phyloP scores from a whole-genome alignment of 768 basidiomycete genomes.

The Podaxis carcinomalis region DNA sequence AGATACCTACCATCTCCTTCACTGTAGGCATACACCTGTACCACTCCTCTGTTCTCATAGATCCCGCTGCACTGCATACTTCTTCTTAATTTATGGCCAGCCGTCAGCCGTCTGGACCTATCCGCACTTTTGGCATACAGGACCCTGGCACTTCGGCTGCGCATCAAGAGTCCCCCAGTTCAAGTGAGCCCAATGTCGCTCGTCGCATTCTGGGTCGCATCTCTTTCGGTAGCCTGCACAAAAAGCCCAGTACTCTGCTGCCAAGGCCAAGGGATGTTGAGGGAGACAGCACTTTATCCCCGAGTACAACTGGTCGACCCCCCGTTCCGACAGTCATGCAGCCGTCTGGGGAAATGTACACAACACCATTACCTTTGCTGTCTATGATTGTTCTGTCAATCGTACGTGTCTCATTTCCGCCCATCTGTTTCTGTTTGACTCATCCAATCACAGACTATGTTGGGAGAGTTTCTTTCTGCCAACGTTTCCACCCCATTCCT shows the following conservation, averaged over 20 bases:
- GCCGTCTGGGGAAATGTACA: slow-evolving; percentile 53
- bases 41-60: neutral
- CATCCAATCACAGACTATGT: slow-evolving; percentile 62
- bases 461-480: slow-evolving; percentile 92
- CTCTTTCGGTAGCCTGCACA: slow-evolving; percentile 14
- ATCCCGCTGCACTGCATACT: neutral
- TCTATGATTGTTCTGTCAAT: slow-evolving; percentile 94
- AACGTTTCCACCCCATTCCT: slow-evolving; percentile 91
- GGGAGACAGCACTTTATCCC: slow-evolving; percentile 15
- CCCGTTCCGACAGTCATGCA: slow-evolving; percentile 77
- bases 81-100: slow-evolving; percentile 11
- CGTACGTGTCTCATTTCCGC: slow-evolving; percentile 33
- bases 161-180: slow-evolving; percentile 1
- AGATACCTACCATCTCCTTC: slow-evolving; percentile 1
- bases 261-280: slow-evolving; percentile 9
- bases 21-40: neutral
- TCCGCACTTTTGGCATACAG: slow-evolving; percentile 16
- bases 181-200: slow-evolving; percentile 7
- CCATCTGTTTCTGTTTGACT: neutral
- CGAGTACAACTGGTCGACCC: slow-evolving; percentile 42
- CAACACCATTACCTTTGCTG: slow-evolving; percentile 79
- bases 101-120: slow-evolving; percentile 9
- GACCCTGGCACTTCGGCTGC: slow-evolving; percentile 7
- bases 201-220: slow-evolving; percentile 12
- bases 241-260: slow-evolving; percentile 3